Percentiles rank a stretch among this genome's conserved stretches.
Evolutionary conservation across 495 filamentous ascomycete genomes (phyloP).

Genomic region (Penicillium desertorum): DNA sequence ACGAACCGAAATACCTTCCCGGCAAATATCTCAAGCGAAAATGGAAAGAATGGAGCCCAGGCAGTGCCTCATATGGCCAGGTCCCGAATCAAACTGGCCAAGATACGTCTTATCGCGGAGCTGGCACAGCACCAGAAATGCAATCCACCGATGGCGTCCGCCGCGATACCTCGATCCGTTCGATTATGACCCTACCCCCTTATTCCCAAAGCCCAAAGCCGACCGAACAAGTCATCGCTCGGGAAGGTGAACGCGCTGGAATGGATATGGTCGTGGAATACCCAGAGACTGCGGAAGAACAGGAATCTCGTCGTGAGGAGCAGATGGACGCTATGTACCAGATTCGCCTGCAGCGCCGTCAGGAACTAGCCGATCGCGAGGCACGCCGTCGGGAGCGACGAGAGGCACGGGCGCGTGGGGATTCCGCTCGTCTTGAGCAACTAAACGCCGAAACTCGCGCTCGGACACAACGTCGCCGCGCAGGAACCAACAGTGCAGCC

Average conservation of each 20-base stretch:
- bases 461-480: conserved; percentile 22
- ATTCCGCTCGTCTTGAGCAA: conserved; percentile 60
- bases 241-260: conserved; percentile 88
- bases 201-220: conserved; percentile 70
- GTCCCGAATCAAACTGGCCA: conserved; percentile 32
- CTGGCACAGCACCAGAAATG: conserved; percentile 32
- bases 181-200: conserved; percentile 85
- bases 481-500: conserved; percentile 30
- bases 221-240: conserved; percentile 79
- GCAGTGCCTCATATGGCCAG: conserved; percentile 43
- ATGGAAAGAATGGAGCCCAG: conserved; percentile 60
- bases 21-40: conserved; percentile 55
- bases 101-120: conserved; percentile 30
- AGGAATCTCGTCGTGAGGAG: conserved; percentile 79
- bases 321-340: conserved; percentile 94
- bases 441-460: conserved; percentile 48
- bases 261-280: conserved; percentile 91
- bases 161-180: conserved; percentile 82
- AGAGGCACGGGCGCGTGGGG: conserved; percentile 69
- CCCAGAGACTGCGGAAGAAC: conserved; percentile 68
- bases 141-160: conserved; percentile 54
- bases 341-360: conserved; percentile 75
- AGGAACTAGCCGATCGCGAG: conserved; percentile 74
- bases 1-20: conserved; percentile 58
- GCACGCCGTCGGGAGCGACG: conserved; percentile 61